A percentile compares a stretch with the other conserved stretches of the same genome.
These are phyloP conservation scores for Candida mesenterica DNA, from an alignment of 1,139 yeast species.

Conservation along the genomic window DNA sequence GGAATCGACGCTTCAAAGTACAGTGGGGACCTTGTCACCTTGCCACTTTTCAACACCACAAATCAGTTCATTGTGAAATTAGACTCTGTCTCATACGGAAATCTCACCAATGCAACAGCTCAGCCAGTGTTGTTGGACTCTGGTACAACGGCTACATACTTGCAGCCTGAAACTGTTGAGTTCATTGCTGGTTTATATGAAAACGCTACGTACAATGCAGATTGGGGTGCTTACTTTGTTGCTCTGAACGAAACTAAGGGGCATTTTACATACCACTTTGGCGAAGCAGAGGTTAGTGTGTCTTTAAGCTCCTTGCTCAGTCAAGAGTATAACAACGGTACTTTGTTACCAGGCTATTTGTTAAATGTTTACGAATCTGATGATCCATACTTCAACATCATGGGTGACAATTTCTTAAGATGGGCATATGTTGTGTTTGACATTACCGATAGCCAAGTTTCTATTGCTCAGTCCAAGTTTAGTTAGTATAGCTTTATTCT, in stretches of 20 bases:
- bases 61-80: conserved; percentile 8
- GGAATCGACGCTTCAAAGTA: conserved; percentile 20
- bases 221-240: conserved; percentile 2
- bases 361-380: neutral
- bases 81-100: conserved; percentile 1
- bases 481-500: neutral
- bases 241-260: neutral
- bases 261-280: neutral
- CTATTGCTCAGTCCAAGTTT: conserved; percentile 21
- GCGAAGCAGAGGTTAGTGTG: neutral
- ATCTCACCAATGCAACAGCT: conserved; percentile 1
- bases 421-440: conserved; percentile 29
- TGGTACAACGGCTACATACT: conserved; percentile 61
- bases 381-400: conserved; percentile 9
- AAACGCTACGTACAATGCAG: conserved; percentile 1
- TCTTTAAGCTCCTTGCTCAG: conserved; percentile 1
- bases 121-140: conserved; percentile 58
- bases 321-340: neutral
- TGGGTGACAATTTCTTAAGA: conserved; percentile 34
- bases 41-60: conserved; percentile 8
- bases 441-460: conserved; percentile 23
- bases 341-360: conserved; percentile 1
- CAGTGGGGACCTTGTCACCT: conserved; percentile 13
- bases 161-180: conserved; percentile 15
- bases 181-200: conserved; percentile 2